Percentiles rank a stretch among this genome's conserved stretches.
Conservation (phyloP, 495 filamentous ascomycete species). For the Bacidia rubella region DNA sequence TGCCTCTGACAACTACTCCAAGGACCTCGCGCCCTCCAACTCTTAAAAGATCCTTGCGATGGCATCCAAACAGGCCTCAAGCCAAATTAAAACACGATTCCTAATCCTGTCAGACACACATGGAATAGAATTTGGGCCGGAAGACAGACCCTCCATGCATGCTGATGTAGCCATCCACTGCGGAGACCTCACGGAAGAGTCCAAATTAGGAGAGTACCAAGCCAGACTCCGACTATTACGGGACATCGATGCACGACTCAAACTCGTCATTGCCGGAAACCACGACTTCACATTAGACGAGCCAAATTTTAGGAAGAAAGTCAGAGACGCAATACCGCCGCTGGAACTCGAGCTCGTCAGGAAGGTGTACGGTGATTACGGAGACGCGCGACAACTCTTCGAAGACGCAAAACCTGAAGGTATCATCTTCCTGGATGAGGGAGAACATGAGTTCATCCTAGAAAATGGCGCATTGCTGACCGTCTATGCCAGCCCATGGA, state of each 20-base stretch:
- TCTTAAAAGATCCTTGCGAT: too few relatives aligned
- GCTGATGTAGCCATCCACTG: slow-evolving; percentile 56
- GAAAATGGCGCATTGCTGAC: slow-evolving; percentile 42
- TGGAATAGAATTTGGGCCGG: slow-evolving; percentile 19
- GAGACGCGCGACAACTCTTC: slow-evolving; percentile 21
- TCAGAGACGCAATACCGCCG: slow-evolving; percentile 17
- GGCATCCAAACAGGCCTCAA: neutral
- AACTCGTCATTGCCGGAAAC: slow-evolving; percentile 63
- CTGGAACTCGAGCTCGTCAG: slow-evolving; percentile 20
- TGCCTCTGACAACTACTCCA: too few relatives aligned
- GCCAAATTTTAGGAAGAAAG: slow-evolving; percentile 22
- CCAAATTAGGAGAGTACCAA: slow-evolving; percentile 40
- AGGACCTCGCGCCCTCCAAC: too few relatives aligned
- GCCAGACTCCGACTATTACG: slow-evolving; percentile 35
- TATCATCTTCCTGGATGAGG: slow-evolving; percentile 49
- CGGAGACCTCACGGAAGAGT: slow-evolving; percentile 51
- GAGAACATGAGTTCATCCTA: slow-evolving; percentile 38
- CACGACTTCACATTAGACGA: slow-evolving; percentile 54
- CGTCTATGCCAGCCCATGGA: slow-evolving; percentile 55
- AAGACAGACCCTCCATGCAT: slow-evolving; percentile 22
- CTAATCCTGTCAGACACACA: slow-evolving; percentile 48
- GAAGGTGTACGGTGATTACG: slow-evolving; percentile 23
- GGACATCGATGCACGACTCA: slow-evolving; percentile 43
- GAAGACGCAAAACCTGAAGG: slow-evolving; percentile 26
- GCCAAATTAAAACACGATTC: slow-evolving; percentile 32